Base-by-base conservation (phyloP, 2,329 filamentous ascomycete genomes). In the Microascus cirrosus region DNA sequence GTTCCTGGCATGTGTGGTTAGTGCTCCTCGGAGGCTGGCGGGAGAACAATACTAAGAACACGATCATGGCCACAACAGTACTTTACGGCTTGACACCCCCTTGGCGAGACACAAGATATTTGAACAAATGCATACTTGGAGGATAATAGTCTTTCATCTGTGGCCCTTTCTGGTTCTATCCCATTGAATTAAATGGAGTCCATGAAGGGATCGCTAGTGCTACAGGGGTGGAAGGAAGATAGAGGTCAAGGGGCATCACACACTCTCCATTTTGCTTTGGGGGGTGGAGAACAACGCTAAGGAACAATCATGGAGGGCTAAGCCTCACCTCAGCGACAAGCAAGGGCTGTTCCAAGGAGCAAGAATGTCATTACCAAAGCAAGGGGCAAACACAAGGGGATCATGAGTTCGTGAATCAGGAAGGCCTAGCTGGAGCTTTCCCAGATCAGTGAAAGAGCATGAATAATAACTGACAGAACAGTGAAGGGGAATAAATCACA, bases 31-130 rank as follows among this genome's bases (percentile, higher is more conserved):
- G 51, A 8, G 12, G 51, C 25, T 34, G 51, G 51, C 32, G 53
- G 12, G 13, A 22, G 53, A 54, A 54, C 58, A 59, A 59, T 59
- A 35, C 36, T 28, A 55, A 56, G 28, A 48, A 45, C 52, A 39
- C 39, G 56, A 60, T 57, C 53, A 58, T 63, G n/a, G 2, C 57
- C 50, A 24, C 52, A 56, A 57, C 22, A 50, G 34, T 32, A 36
- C 45, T 8, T 24, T 20, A 10, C 3, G 45, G 6, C 45, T 12
- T 20, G 12, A 22, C 22, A 10, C 24, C 45, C 45, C 45, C 12
- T 24, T 50, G 45, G 7, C n/a, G 45, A 6, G 13, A 12, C 11
- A 50, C 7, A 11, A 2, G 7, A 20, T 20, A 50, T 20, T 7
- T 11, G 18, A 7, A 50, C 11, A 20, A 50, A 8, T 10, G 45